Base-by-base conservation (phyloP, 2,329 filamentous ascomycete genomes). In the Daldinia eschscholtzii region DNA sequence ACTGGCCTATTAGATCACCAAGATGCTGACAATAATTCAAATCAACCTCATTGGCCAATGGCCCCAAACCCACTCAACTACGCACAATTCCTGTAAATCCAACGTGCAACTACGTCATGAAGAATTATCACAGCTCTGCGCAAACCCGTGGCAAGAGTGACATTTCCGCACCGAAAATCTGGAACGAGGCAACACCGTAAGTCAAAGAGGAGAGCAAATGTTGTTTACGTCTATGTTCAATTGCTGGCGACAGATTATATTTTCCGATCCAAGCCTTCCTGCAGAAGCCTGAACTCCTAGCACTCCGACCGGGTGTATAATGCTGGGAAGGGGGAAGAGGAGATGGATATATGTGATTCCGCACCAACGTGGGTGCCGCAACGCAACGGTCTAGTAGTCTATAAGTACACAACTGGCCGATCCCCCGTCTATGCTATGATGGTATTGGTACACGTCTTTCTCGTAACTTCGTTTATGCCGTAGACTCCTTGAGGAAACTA, bases 401-500 rank as follows among this genome's bases (percentile, higher is more conserved):
- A 79, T 76, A 73, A 74, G 61, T 79, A 79, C 76, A 78, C 70
- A 74, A 70, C 73, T 74, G 72, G 76, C 72, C 73, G 70, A 18
- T 69, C 66, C 56, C 57, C 56, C 57, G 73, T 79, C 77, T 78
- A 79, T 78, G 74, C 76, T 75, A 71, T 74, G 42, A 26, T 70
- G 66, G 65, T 78, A 78, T 76, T 77, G 74, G 78, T 79, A 79
- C 77, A 79, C 75, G 77, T 79, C 70, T 74, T 67, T 71, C 56
- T 73, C 62, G 72, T 66, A 61, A 60, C 61, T 71, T 74, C 80
- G 78, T 86, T 85, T 93, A 93, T 84, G 86, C 85, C 79, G 90
- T 93, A 78, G 88, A 82, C 73, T 92, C 86, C 83, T 88, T 86
- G 81, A 93, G 87, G 89, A 84, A 92, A 79, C 88, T 89, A 74